Conservation (phyloP, 106 monocot species). For the Acorus gramineus region DNA sequence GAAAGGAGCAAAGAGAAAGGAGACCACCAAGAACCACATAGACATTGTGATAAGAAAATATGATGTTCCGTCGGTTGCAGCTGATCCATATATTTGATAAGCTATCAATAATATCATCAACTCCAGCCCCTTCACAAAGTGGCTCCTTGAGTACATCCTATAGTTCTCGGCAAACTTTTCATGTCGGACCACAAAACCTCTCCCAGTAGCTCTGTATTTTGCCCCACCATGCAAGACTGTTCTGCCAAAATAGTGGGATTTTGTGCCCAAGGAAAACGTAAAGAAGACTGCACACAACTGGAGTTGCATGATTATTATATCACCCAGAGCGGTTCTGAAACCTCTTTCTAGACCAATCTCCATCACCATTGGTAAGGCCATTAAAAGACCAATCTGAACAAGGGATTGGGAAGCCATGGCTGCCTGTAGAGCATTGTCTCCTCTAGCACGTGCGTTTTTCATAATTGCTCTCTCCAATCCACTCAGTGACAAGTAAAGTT, state of each 20-base stretch:
- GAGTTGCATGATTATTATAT: constrained; percentile 96
- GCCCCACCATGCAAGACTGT: constrained; percentile 95
- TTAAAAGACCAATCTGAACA: constrained; percentile 78
- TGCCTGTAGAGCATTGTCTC: constrained; percentile 70
- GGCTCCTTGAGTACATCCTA: constrained; percentile 96
- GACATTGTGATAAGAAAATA: constrained; percentile 68
- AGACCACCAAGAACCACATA: constrained; percentile 89
- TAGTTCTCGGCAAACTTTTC: constrained; percentile 97
- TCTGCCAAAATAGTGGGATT: constrained; percentile 86
- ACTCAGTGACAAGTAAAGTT: constrained; percentile 71
- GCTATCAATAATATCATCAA: constrained; percentile 74
- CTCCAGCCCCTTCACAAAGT: constrained; percentile 85
- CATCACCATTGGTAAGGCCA: constrained; percentile 98
- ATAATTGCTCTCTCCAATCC: constrained; percentile 82
- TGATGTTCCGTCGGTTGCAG: constrained; percentile 26
- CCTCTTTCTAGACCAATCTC: constrained; percentile 95
- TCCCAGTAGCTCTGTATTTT: constrained; percentile 88
- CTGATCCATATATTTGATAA: constrained; percentile 66
- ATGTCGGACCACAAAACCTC: constrained; percentile 93
- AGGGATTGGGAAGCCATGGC: constrained; percentile 96
- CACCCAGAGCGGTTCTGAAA: constrained; percentile 79
- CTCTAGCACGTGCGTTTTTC: constrained; percentile 65
- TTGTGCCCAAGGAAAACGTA: constrained; percentile 95
- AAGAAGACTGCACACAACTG: constrained; percentile 97
- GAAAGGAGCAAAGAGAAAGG: constrained; percentile 92